Percentiles rank a stretch among this genome's conserved stretches.
phyloP scores from a whole-genome alignment of 2,329 filamentous ascomycete genomes.

The Leptosphaerulina australis region DNA sequence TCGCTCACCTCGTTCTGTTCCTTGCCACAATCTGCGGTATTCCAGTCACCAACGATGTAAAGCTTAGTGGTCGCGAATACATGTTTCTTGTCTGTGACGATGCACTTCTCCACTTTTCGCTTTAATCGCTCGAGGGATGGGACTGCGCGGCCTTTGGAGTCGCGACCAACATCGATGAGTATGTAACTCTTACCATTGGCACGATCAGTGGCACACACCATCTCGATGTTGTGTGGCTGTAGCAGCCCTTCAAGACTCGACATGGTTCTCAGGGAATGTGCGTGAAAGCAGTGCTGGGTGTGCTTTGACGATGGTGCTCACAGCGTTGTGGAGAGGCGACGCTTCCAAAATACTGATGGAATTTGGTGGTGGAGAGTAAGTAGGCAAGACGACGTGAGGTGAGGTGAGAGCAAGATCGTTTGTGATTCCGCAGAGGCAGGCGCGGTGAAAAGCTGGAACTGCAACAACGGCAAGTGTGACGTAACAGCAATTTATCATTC shows the following conservation, averaged over 20 bases:
- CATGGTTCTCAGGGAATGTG: slow-evolving; percentile 12
- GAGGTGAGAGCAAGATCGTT: slow-evolving; percentile 8
- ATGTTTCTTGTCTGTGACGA: slow-evolving; percentile 5
- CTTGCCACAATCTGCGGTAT: neutral
- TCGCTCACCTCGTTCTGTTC: neutral
- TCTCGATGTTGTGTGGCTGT: slow-evolving; percentile 22
- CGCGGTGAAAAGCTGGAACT: neutral
- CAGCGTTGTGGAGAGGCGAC: no score
- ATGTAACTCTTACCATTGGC: slow-evolving; percentile 17
- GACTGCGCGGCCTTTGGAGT: slow-evolving; percentile 12
- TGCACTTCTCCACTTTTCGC: slow-evolving; percentile 11
- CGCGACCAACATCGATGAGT: slow-evolving; percentile 25
- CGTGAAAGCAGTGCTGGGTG: neutral
- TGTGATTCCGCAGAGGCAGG: neutral
- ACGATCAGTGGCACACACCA: slow-evolving; percentile 18
- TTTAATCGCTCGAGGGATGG: slow-evolving; percentile 21
- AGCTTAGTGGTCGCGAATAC: slow-evolving; percentile 25
- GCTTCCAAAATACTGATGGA: no score
- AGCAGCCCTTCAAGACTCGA: slow-evolving; percentile 18
- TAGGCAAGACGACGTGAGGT: neutral
- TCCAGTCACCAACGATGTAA: slow-evolving; percentile 38
- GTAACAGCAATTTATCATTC: no score
- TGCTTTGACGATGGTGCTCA: neutral
- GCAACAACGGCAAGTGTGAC: neutral
- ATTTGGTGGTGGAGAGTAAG: neutral